Evolutionary conservation across 805 yeast species (phyloP), one percentile per base, ranked within the genome.

Genomic region (Hanseniaspora clermontiae): DNA sequence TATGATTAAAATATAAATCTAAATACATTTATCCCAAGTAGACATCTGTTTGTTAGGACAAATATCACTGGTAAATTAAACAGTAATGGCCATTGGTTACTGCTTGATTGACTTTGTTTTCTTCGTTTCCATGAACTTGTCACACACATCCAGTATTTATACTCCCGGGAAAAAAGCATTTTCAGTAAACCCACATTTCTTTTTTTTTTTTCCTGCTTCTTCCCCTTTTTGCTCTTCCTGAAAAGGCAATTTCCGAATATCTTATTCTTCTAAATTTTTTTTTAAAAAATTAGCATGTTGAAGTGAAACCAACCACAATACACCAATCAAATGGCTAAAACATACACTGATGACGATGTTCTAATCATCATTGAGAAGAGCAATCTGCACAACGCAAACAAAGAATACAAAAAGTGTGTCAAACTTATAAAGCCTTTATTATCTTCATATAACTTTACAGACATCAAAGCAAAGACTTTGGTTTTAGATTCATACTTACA

Each of bases 371-470:
- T 47, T 20, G 43, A 42, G 31, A 63, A 64, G 66, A 59, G 60
- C 40, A 61, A 60, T 20, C 43, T 61, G 14, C 57, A 59, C 19
- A 39, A 39, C 19, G 55, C 55, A 14, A 60, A 65, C 14, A 47
- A 49, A 15, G 59, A 61, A 47, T 70, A 69, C 3, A 64, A 59
- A 53, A 56, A 60, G 17, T 63, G 63, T 36, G 57, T 68, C 19
- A 57, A 57, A 27, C 62, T 60, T 27, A 63, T 66, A 31, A 61
- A 68, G 58, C 61, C 65, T 27, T 10, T 52, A 5, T 11, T 45
- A 17, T 11, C 24, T 15, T 34, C 19, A 29, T n/a, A 27, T 20
- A 31, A 43, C 31, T 36, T 43, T 15, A 31, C 19, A 3, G 34
- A 45, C 15, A 20, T 36, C 11, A 12, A 32, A 5, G 15, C 32